Base-by-base conservation (phyloP, 495 filamentous ascomycete species). In the Pyronema domesticum region DNA sequence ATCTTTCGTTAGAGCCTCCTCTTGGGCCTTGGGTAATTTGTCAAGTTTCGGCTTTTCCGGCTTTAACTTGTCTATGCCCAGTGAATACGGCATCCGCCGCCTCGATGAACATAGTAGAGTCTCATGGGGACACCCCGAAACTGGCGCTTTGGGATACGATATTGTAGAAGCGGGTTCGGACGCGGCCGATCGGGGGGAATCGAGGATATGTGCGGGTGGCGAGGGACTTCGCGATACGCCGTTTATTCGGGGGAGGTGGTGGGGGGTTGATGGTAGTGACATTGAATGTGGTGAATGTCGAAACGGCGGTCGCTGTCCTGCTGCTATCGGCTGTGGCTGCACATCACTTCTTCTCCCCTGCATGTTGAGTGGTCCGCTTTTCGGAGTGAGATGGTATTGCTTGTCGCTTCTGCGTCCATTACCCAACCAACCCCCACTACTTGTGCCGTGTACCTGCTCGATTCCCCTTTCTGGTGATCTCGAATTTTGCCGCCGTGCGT, bases 221-320 rank as follows among this genome's bases (percentile, higher is more conserved):
- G 89, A 95, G 10, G 85, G 89, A 46, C 91, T 88, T 53, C 88
- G 76, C 18, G 86, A 89, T 64, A 80, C 79, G 56, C 61, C 52
- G 44, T 85, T 87, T 14, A 84, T 84, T 62, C 86, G 79, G 59
- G 87, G 76, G 66, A 85, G 81, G 65, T 95, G 88, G 57, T 86
- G 87, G 4, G 91, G 91, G 0, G 91, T 98, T 4, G 91, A 94
- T 0, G 91, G 91, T 17, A 98, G 80, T 14, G 91, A 96, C 64
- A 75, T 94, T 9, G 91, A 94, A 55, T 93, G 87, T 37, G 81
- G 73, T 11, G 78, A 61, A n/a, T 57, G 47, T 39, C 53, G 56
- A 37, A 60, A 14, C 42, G 57, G 44, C 45, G 62, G 61, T 23
- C 61, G 50, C 50, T 57, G 42, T 35, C 34, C 56, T 30, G 23